phyloP scores from a whole-genome alignment of 441 rosid genomes.

The Daphne laureola region DNA sequence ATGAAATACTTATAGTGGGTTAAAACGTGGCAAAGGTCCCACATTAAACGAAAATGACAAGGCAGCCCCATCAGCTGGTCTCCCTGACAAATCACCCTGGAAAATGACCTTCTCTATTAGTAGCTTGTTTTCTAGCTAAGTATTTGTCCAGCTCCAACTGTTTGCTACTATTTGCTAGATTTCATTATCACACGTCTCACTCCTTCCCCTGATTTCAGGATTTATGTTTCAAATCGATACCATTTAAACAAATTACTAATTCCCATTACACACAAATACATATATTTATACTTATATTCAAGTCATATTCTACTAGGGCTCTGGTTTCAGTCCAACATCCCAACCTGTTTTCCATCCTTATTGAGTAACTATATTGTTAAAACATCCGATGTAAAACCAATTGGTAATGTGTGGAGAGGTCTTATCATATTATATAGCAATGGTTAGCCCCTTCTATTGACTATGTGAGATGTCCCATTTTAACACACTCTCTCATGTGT shows the following conservation, averaged over 20 bases:
- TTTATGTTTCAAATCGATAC: conserved; percentile 17
- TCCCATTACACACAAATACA: too few relatives aligned
- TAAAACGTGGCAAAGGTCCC: conserved; percentile 23
- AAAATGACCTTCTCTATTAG: conserved; percentile 16
- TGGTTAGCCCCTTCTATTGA: too few relatives aligned
- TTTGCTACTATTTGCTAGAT: conserved; percentile 18
- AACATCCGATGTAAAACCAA: too few relatives aligned
- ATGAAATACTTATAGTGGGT: too few relatives aligned
- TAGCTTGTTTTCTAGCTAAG: conserved; percentile 20
- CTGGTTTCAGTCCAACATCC: conserved; percentile 1
- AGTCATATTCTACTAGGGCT: not conserved
- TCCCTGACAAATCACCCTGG: conserved; percentile 29
- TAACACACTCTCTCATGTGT: too few relatives aligned
- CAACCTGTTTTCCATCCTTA: conserved; percentile 6
- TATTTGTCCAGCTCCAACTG: too few relatives aligned
- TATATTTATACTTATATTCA: not conserved
- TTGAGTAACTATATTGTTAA: too few relatives aligned
- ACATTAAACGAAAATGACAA: conserved; percentile 27
- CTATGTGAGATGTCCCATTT: too few relatives aligned
- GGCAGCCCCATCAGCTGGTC: conserved; percentile 28
- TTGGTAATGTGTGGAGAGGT: too few relatives aligned
- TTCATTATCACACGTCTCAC: conserved; percentile 22
- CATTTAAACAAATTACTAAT: too few relatives aligned
- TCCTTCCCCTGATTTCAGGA: conserved; percentile 24
- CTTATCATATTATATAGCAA: too few relatives aligned